These are phyloP conservation scores for cucumber (Cucumis sativus) DNA, from an alignment of 306 rosid species.

Conservation along the genomic window DNA sequence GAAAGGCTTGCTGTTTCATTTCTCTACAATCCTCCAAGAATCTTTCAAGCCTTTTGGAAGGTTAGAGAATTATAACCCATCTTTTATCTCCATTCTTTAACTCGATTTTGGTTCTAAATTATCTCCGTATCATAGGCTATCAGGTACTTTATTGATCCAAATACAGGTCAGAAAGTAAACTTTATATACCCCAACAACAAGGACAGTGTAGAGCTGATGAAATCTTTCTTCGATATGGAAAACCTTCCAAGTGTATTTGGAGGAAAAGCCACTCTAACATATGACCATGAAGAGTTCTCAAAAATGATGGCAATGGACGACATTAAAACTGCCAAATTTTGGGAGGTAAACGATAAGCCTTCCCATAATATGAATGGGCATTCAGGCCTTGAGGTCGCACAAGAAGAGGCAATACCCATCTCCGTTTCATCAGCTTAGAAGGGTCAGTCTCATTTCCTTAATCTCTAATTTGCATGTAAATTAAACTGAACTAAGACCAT, in stretches of 20 bases:
- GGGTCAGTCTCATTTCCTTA: neutral
- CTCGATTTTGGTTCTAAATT: neutral
- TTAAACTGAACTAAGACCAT: too few relatives aligned
- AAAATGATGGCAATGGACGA: conserved; percentile 64
- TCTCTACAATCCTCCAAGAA: conserved; percentile 72
- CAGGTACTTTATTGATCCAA: conserved; percentile 65
- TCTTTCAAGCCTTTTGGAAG: conserved; percentile 85
- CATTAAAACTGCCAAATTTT: conserved; percentile 63
- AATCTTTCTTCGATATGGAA: conserved; percentile 56
- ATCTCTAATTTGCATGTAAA: neutral
- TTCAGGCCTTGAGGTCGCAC: conserved; percentile 34
- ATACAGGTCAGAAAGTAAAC: conserved; percentile 70
- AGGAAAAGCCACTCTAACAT: conserved; percentile 59
- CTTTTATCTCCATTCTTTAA: neutral
- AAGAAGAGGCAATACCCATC: conserved; percentile 17
- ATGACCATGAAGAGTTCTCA: conserved; percentile 80
- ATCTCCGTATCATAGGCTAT: conserved; percentile 31
- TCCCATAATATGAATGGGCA: conserved; percentile 24
- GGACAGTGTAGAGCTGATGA: conserved; percentile 74
- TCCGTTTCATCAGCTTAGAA: neutral
- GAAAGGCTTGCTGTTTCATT: conserved; percentile 78
- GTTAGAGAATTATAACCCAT: neutral
- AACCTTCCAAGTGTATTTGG: conserved; percentile 83
- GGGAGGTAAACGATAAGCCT: conserved; percentile 53
- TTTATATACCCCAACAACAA: conserved; percentile 62